phyloP scores from a whole-genome alignment of 495 filamentous ascomycete species.

The Aspergillus carlsbadensis region DNA sequence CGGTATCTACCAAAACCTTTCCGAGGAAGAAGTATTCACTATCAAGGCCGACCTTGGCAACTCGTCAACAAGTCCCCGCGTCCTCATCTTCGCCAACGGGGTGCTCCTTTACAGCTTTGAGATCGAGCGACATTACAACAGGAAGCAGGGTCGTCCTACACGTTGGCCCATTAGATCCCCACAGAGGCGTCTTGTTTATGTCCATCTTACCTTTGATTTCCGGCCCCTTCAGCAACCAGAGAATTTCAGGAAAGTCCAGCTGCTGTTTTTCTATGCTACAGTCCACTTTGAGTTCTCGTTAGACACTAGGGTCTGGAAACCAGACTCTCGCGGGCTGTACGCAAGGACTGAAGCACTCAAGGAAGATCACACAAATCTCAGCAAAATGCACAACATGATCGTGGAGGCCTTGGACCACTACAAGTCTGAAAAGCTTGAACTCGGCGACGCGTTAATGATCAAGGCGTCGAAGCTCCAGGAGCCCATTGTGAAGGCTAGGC shows the following conservation, averaged over 20 bases:
- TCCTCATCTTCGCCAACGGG: not conserved
- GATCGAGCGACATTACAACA: not conserved
- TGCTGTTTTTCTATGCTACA: not conserved
- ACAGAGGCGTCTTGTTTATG: not conserved
- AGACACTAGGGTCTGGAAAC: not conserved
- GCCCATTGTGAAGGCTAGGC: not conserved
- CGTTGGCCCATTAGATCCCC: not conserved
- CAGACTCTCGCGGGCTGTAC: not conserved
- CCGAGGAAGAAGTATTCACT: not conserved
- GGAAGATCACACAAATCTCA: not conserved
- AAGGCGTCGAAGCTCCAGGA: not conserved
- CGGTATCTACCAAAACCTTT: not conserved
- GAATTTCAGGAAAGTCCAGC: not conserved
- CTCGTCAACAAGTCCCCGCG: not conserved
- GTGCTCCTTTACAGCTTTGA: not conserved
- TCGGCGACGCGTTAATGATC: not conserved
- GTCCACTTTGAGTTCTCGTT: not conserved
- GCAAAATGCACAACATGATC: not conserved
- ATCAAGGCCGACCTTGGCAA: not conserved
- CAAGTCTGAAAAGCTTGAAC: not conserved
- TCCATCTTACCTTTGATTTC: not conserved
- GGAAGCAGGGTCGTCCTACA: not conserved
- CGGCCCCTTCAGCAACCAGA: not conserved
- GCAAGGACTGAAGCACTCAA: not conserved
- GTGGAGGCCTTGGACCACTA: too few species aligned